These are phyloP conservation scores for Xylaria sp. DNA, from an alignment of 2,329 filamentous ascomycete species.

Conservation along the genomic window DNA sequence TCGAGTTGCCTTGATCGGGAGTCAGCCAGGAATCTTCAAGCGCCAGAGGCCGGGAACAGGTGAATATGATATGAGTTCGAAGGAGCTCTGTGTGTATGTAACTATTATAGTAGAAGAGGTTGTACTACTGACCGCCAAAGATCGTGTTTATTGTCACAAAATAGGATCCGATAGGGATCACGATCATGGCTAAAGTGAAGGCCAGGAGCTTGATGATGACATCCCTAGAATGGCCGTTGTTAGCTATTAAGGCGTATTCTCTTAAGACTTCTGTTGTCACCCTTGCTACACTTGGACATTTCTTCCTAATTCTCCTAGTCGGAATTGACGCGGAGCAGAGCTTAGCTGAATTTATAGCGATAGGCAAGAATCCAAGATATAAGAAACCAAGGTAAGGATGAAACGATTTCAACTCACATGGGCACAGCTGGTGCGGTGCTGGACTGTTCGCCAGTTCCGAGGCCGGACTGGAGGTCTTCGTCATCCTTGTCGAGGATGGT, in stretches of 20 bases:
- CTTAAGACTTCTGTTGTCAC: not conserved
- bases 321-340: not conserved
- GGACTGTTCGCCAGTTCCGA: constrained; percentile 61
- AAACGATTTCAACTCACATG: constrained; percentile 64
- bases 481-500: constrained; percentile 71
- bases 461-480: constrained; percentile 50
- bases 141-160: constrained; percentile 81
- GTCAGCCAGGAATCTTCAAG: constrained; percentile 5
- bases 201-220: constrained; percentile 90
- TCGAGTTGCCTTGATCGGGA: constrained; percentile 77
- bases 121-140: constrained; percentile 73
- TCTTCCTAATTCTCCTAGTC: not conserved
- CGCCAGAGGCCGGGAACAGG: not conserved
- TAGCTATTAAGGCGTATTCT: constrained; percentile 6
- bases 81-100: not conserved
- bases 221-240: constrained; percentile 60
- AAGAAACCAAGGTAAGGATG: not conserved
- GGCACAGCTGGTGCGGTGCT: constrained; percentile 83
- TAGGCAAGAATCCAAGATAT: not conserved
- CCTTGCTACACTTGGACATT: not conserved
- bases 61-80: not conserved
- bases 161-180: constrained; percentile 87
- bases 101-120: not conserved
- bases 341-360: not conserved
- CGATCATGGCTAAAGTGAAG: constrained; percentile 93